Percentiles rank a stretch among this genome's conserved stretches.
Evolutionary conservation across 2,329 filamentous ascomycete species (phyloP).

Genomic region (Aspergillus floridensis): DNA sequence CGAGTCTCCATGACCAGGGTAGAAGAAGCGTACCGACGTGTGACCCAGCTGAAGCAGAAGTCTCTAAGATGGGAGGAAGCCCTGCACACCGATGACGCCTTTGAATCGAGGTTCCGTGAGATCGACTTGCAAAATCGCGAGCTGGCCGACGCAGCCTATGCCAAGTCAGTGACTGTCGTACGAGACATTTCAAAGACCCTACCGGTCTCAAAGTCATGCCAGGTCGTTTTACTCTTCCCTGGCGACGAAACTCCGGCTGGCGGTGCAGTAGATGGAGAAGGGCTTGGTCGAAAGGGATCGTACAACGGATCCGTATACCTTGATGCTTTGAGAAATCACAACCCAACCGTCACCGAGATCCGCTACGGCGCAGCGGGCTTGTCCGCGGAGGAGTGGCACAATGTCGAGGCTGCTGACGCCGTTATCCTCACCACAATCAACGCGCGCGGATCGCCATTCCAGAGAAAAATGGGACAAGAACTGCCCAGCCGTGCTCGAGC

Average conservation of each 20-base stretch:
- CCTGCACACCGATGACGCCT: slow-evolving; percentile 18
- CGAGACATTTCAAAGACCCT: slow-evolving; percentile 30
- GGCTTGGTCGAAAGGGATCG: slow-evolving; percentile 31
- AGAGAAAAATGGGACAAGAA: slow-evolving; percentile 35
- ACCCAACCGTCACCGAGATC: slow-evolving; percentile 30
- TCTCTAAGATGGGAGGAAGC: slow-evolving; percentile 35
- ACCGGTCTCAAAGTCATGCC: slow-evolving; percentile 30
- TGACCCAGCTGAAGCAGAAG: slow-evolving; percentile 37
- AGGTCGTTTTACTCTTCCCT: slow-evolving; percentile 40
- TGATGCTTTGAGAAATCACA: slow-evolving; percentile 30
- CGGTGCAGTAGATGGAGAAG: slow-evolving; percentile 42
- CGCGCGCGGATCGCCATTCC: slow-evolving; percentile 37
- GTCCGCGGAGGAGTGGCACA: slow-evolving; percentile 30
- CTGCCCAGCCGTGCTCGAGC: slow-evolving; percentile 30
- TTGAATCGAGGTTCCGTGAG: slow-evolving; percentile 19
- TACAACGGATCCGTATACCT: slow-evolving; percentile 34
- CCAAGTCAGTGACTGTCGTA: slow-evolving; percentile 42
- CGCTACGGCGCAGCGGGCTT: slow-evolving; percentile 33
- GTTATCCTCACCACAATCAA: slow-evolving; percentile 44
- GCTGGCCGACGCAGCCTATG: slow-evolving; percentile 37
- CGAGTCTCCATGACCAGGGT: slow-evolving; percentile 32
- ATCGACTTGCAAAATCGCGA: slow-evolving; percentile 15
- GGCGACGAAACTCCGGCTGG: slow-evolving; percentile 33
- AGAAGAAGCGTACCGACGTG: slow-evolving; percentile 35
- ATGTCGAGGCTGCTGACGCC: slow-evolving; percentile 36